Percentiles rank a stretch among this genome's conserved stretches.
Conservation (phyloP, 2,329 filamentous ascomycete genomes). For the Ilyonectria sp. region DNA sequence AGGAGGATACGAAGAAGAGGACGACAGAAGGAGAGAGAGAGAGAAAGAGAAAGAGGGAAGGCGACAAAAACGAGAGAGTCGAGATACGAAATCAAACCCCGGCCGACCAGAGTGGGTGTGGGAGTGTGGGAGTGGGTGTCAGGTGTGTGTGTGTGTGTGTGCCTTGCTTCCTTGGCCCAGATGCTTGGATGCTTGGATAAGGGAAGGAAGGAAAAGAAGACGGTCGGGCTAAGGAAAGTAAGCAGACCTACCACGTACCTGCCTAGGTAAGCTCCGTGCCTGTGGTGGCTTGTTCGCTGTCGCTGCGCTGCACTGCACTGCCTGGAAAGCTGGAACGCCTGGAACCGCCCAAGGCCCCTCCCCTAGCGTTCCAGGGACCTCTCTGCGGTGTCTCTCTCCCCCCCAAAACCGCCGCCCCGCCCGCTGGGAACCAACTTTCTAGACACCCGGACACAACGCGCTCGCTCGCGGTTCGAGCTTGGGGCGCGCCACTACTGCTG, state of each 20-base stretch:
- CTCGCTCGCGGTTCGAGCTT: neutral
- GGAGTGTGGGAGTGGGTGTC: constrained; percentile 21
- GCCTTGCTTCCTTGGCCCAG: constrained; percentile 11
- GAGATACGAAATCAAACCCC: constrained; percentile 33
- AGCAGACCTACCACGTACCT: neutral
- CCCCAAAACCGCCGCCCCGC: neutral
- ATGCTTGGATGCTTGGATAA: constrained; percentile 6
- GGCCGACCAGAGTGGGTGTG: constrained; percentile 23
- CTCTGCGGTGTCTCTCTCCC: neutral
- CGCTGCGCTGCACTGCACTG: constrained; percentile 1
- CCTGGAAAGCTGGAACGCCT: neutral
- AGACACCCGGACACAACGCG: neutral
- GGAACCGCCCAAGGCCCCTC: neutral
- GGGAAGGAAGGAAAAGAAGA: constrained; percentile 4
- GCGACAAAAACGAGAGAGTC: constrained; percentile 20
- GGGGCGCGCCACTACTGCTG: neutral
- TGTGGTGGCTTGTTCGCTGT: neutral
- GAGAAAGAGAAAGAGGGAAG: constrained; percentile 21
- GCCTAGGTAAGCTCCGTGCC: no score
- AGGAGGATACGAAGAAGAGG: constrained; percentile 26
- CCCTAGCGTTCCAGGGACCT: neutral
- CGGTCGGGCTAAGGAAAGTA: constrained; percentile 10
- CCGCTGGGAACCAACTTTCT: neutral
- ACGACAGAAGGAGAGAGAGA: constrained; percentile 19
- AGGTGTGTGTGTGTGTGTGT: constrained; percentile 15